A percentile compares a stretch with the other conserved stretches of the same genome.
Conservation (phyloP, 148 eudicot species). For the Silene conica region DNA sequence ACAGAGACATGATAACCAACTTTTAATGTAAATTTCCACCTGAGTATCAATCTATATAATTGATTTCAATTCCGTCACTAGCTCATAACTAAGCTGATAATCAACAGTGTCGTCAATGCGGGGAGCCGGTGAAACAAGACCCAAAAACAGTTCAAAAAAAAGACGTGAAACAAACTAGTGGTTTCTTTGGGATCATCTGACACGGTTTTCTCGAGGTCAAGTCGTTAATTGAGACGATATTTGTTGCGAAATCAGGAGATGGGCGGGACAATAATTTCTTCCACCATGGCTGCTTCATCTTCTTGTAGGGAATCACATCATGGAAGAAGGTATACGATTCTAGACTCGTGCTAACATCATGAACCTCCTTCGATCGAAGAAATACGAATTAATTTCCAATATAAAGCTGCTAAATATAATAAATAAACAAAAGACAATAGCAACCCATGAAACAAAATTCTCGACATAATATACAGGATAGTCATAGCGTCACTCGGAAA, state of each 20-base stretch:
- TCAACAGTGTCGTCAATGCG: background rate
- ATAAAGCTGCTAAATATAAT: too few species aligned
- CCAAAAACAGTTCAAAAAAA: conserved; percentile 1
- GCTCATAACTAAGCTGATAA: too few species aligned
- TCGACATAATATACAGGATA: background rate
- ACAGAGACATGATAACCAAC: too few species aligned
- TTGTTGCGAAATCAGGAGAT: conserved; percentile 18
- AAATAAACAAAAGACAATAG: background rate
- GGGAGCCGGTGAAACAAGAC: background rate
- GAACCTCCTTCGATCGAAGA: background rate
- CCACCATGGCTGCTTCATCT: conserved; percentile 15
- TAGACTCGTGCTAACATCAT: background rate
- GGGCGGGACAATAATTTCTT: conserved; percentile 13
- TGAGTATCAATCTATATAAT: too few species aligned
- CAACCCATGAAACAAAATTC: conserved; percentile 20
- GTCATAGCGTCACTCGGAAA: too few species aligned
- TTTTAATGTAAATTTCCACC: too few species aligned
- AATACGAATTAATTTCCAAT: too few species aligned
- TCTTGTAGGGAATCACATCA: conserved; percentile 7
- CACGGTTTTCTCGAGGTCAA: background rate
- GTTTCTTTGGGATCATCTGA: too few species aligned
- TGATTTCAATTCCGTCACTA: too few species aligned
- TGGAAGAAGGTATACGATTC: conserved; percentile 14
- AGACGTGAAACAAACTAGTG: background rate
- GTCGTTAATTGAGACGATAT: background rate